Evolutionary conservation across 768 basidiomycete genomes (phyloP).

Genomic region (Lactifluus subvellereus): DNA sequence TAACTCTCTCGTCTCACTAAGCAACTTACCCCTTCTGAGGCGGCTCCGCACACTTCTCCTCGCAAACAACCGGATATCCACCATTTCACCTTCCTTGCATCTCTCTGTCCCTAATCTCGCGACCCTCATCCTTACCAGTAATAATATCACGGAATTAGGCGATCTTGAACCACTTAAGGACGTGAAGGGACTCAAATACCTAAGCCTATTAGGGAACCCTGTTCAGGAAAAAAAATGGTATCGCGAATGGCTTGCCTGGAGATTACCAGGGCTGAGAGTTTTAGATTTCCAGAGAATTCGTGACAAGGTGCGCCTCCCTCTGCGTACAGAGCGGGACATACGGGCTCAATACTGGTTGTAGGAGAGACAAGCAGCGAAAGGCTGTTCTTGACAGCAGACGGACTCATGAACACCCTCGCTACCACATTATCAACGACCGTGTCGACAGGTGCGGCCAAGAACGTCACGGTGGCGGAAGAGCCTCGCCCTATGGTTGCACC

Average conservation of each 20-base stretch:
- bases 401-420: slow-evolving; percentile 72
- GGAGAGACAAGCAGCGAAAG: slow-evolving; percentile 73
- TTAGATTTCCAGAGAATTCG: slow-evolving; percentile 93
- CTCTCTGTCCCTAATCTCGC: slow-evolving; percentile 81
- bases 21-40: slow-evolving; percentile 82
- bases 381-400: slow-evolving; percentile 78
- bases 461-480: slow-evolving; percentile 65
- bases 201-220: slow-evolving; percentile 77
- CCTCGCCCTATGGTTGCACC: slow-evolving; percentile 52
- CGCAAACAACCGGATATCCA: slow-evolving; percentile 83
- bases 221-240: slow-evolving; percentile 92
- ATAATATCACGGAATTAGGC: slow-evolving; percentile 72
- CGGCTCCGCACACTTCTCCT: slow-evolving; percentile 79
- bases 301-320: slow-evolving; percentile 74
- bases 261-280: slow-evolving; percentile 81
- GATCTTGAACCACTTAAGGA: slow-evolving; percentile 82
- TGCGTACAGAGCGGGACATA: slow-evolving; percentile 3
- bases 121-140: slow-evolving; percentile 79
- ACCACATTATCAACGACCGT: slow-evolving; percentile 71
- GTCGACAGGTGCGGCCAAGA: slow-evolving; percentile 59
- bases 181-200: slow-evolving; percentile 63
- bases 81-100: slow-evolving; percentile 75
- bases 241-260: slow-evolving; percentile 92
- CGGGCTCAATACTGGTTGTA: slow-evolving; percentile 31
- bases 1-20: slow-evolving; percentile 75